phyloP scores from a whole-genome alignment of 805 yeast species.

The Hanseniaspora mollemarum region DNA sequence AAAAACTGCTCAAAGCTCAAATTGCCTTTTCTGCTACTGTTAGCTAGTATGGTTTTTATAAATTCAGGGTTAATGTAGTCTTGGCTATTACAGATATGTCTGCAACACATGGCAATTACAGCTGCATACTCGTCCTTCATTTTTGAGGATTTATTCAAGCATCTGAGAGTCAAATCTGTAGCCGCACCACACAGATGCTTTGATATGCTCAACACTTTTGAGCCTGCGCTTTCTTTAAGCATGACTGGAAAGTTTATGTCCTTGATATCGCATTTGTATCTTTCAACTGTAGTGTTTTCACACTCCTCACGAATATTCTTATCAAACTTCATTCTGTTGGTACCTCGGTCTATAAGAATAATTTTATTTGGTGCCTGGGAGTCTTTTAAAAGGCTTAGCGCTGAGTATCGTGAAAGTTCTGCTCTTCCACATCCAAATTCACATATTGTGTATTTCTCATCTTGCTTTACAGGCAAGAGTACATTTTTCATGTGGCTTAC shows the following conservation, averaged over 20 bases:
- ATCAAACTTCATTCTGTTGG: constrained; percentile 70
- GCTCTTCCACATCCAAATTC: constrained; percentile 93
- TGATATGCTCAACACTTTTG: constrained; percentile 50
- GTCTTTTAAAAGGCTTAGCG: constrained; percentile 15
- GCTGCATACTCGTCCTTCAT: constrained; percentile 39
- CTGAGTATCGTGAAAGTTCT: constrained; percentile 60
- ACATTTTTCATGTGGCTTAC: constrained; percentile 50
- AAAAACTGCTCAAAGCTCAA: constrained; percentile 31
- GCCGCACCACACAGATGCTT: constrained; percentile 93
- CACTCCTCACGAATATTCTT: constrained; percentile 50
- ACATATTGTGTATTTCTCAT: constrained; percentile 31
- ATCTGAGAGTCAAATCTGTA: constrained; percentile 69
- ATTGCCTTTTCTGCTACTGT: constrained; percentile 31
- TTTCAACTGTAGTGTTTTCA: constrained; percentile 30
- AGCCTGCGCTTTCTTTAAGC: constrained; percentile 22
- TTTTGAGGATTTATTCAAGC: constrained; percentile 32
- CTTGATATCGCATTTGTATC: constrained; percentile 69
- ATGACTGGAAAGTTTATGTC: constrained; percentile 49
- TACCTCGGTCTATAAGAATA: constrained; percentile 64
- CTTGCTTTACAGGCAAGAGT: constrained; percentile 25
- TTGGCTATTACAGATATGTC: constrained; percentile 68
- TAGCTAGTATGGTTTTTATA: constrained; percentile 33
- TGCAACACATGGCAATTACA: constrained; percentile 83
- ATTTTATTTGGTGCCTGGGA: not conserved
- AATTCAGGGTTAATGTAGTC: constrained; percentile 26